Base-by-base conservation (phyloP, 2,329 filamentous ascomycete species). In the Aspergillus costaricaensis region DNA sequence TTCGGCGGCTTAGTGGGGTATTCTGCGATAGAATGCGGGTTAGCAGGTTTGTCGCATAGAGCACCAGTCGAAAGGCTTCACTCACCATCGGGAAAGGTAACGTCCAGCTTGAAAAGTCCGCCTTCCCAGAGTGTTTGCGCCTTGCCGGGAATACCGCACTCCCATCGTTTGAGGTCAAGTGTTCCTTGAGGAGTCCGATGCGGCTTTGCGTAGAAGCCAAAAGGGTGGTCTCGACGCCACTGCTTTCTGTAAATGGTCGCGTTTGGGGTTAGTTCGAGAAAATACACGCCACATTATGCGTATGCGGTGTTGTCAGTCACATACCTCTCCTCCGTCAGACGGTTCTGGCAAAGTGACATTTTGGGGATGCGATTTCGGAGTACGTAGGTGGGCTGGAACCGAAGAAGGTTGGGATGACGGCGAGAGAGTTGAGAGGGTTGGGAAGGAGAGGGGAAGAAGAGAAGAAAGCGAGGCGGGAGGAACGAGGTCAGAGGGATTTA, bases 1-100 rank as follows among this genome's bases (percentile, higher is more conserved):
- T 99, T 99, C 1, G 95, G 95, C 32, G 95, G 95, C 79, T 99
- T 99, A 55, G 96, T 99, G 15, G 95, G 95, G 77, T 99, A 99
- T 73, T 99, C 95, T 96, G 71, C 65, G 38, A 58, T 32, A 41
- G 10, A 27, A 41, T 17, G 61, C 59, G 59, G 47, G 58, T 63
- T 58, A 62, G 65, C 66, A 58, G 68, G 49, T 48, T 10, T 51
- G 25, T 55, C 32, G 36, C 30, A 48, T 30, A 30, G 19, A 38
- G 39, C 10, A 27, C 10, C 5, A n/a, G 25, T 38, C 4, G 10
- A 15, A 5, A 53, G 57, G 23, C 27, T 38, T 38, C 44, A 79
- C 87, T 77, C 79, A 95, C 92, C 93, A 72, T 99, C 95, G 0
- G 96, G 95, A 70, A 99, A 99, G 10, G 85, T 87, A 70, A 99